These are phyloP conservation scores for Globisporangium emineosum DNA, from an alignment of 352 stramenopile species.

Conservation along the genomic window DNA sequence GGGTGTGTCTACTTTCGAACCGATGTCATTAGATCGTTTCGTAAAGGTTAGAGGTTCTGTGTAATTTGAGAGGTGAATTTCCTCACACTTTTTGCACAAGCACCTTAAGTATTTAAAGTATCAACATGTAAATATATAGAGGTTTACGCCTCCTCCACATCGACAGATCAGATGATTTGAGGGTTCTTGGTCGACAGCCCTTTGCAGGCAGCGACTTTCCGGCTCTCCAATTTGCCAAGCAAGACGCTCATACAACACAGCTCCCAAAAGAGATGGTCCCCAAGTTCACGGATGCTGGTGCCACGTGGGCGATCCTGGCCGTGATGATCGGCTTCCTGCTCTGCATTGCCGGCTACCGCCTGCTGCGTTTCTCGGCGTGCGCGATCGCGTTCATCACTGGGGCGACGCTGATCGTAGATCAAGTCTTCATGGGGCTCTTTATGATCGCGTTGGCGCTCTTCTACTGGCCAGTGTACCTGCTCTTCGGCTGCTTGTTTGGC, in stretches of 20 bases:
- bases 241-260: no score
- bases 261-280: not conserved
- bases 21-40: not conserved
- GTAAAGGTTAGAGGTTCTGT: not conserved
- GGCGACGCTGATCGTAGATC: not conserved
- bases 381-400: not conserved
- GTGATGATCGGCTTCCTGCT: not conserved
- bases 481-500: not conserved
- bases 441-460: not conserved
- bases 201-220: no score
- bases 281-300: not conserved
- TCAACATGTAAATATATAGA: no score
- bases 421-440: not conserved
- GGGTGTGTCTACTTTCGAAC: not conserved
- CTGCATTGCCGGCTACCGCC: not conserved
- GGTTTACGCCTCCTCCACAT: no score
- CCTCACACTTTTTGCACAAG: not conserved
- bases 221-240: no score
- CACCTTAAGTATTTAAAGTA: no score
- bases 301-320: not conserved
- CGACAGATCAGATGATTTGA: no score
- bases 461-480: not conserved
- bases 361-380: not conserved
- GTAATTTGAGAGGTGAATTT: not conserved
- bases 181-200: no score